A percentile compares a stretch with the other conserved stretches of the same genome.
phyloP scores from a whole-genome alignment of 208 protist genomes.

The Leishmania aethiopica region DNA sequence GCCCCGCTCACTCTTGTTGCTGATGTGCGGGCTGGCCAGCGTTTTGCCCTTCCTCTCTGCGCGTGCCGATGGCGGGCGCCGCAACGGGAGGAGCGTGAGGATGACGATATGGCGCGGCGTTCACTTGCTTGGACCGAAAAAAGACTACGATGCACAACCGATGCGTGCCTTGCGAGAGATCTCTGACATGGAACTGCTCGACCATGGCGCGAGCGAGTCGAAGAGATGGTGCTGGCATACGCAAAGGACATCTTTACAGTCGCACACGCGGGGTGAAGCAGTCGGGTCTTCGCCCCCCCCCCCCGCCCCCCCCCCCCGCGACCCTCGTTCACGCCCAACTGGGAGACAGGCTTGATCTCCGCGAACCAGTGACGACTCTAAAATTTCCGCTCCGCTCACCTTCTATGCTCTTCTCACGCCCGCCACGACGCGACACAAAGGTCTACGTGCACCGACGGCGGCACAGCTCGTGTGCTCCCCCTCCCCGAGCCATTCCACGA shows the following conservation, averaged over 20 bases:
- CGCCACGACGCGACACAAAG: background rate
- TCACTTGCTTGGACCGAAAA: background rate
- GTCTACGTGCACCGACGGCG: background rate
- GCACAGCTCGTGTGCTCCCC: background rate
- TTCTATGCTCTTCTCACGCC: background rate
- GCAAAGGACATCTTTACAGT: background rate
- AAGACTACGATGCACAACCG: background rate
- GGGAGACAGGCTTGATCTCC: background rate
- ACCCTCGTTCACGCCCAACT: background rate
- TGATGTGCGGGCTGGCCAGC: background rate
- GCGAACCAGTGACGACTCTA: background rate
- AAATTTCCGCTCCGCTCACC: no score
- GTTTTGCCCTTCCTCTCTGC: background rate
- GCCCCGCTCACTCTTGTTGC: background rate
- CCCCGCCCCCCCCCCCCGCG: background rate
- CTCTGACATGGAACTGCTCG: background rate
- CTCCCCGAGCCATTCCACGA: background rate
- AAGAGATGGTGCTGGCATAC: background rate
- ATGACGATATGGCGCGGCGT: background rate
- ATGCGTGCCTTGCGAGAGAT: background rate
- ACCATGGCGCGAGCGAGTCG: background rate
- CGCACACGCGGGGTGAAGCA: no score
- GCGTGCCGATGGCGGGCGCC: background rate
- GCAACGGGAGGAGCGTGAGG: background rate
- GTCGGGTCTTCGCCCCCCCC: no score